Base-by-base conservation (phyloP, 441 rosid genomes). In the Adansonia grandidieri region DNA sequence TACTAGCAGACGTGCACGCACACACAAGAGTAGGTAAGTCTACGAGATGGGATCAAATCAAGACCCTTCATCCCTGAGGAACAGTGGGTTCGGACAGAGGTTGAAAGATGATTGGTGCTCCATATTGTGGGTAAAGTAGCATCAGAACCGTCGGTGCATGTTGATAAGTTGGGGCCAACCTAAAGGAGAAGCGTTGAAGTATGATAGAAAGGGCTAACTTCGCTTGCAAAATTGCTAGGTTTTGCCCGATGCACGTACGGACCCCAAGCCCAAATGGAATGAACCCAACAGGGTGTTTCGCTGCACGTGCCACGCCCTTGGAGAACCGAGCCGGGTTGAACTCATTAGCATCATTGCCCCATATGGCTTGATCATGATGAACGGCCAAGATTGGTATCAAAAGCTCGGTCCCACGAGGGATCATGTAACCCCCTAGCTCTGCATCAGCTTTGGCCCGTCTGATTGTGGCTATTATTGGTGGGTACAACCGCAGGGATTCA, bases 61-160 rank as follows among this genome's bases (percentile, higher is more conserved):
- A 9, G 68, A 75, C 53, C 81, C 17, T 77, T 57, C 71, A 70
- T 77, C 58, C 51, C 32, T 11, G 24, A 60, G 51, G 19, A 19
- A 28, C 28, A n/a, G 40, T 5, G 20, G 63, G 5, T 5, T 28
- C 51, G 20, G 79, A 15, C 70, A 89, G 77, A 8, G 79, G 85
- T 54, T 83, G 81, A 51, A 93, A 96, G 71, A 86, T 90, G 83
- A 96, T 80, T 1, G 97, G 99, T 2, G 98, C 99, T n/a, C 99
- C 99, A 17, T 87, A 82, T 78, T 96, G 99, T 11, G 99, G 99
- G 84, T 96, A 89, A 6, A 96, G 88, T 53, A 96, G 83, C 97
- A 96, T 91, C 50, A 91, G 89, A 51, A 96, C 98, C 19, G 97
- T 96, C 0, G 99, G 99, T 24, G 99, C 98, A 50, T 96, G 98